phyloP scores from a whole-genome alignment of 139 green algal species.

The Tetradesmus obliquus region DNA sequence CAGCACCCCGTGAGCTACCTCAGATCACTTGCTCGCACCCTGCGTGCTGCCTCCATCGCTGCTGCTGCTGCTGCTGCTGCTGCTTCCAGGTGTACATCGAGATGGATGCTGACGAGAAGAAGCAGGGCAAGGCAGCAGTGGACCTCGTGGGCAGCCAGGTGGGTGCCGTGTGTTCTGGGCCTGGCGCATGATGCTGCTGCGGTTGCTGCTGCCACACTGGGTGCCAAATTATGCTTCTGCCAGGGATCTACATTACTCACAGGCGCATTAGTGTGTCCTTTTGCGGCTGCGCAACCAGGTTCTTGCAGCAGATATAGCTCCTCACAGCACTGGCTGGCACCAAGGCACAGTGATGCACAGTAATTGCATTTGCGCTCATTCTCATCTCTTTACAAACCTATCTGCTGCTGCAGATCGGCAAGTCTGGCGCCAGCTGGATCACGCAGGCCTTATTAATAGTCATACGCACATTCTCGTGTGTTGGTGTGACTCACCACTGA shows the following conservation, averaged over 20 bases:
- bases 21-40: neutral
- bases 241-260: too few species aligned
- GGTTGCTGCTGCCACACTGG: neutral
- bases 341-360: too few species aligned
- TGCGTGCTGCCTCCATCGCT: neutral
- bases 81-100: conserved; percentile 81
- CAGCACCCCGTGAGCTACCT: too few species aligned
- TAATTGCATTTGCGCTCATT: too few species aligned
- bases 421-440: conserved; percentile 44
- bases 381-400: too few species aligned
- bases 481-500: neutral
- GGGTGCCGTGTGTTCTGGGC: neutral
- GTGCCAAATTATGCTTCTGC: too few species aligned
- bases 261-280: too few species aligned
- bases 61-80: conserved; percentile 2
- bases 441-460: conserved; percentile 70
- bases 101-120: conserved; percentile 83
- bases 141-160: conserved; percentile 86
- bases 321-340: too few species aligned
- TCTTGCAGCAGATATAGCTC: too few species aligned
- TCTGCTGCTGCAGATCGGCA: conserved; percentile 33
- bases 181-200: neutral
- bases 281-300: too few species aligned
- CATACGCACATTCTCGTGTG: neutral
- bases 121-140: conserved; percentile 88